Percentiles rank a stretch among this genome's conserved stretches.
Conservation (phyloP, 306 rosid genomes). For the Mimosa pudica region DNA sequence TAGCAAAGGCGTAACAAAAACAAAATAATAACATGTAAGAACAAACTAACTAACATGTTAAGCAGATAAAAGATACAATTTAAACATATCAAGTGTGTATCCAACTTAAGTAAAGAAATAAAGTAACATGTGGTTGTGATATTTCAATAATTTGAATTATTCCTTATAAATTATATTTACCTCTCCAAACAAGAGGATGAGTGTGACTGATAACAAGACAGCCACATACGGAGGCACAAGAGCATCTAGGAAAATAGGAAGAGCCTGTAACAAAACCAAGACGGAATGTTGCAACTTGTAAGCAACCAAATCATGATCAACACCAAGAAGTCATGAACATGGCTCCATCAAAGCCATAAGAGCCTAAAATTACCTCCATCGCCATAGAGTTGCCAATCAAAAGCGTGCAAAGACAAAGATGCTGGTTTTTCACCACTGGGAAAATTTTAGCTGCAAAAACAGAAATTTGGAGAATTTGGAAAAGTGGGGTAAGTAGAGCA, state of each 20-base stretch:
- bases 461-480: conserved; percentile 7
- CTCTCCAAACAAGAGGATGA: conserved; percentile 95
- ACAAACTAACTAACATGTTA: background rate
- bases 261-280: conserved; percentile 53
- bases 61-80: background rate
- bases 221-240: conserved; percentile 94
- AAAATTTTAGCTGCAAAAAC: conserved; percentile 76
- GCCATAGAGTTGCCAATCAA: conserved; percentile 92
- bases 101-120: background rate
- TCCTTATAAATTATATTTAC: conserved; percentile 41
- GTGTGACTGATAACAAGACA: conserved; percentile 75
- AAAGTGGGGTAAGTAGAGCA: background rate
- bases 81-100: background rate
- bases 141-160: background rate
- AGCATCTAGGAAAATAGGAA: conserved; percentile 87
- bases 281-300: background rate
- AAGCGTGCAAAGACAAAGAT: conserved; percentile 92
- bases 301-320: conserved; percentile 20
- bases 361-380: conserved; percentile 69
- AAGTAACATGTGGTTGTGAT: background rate
- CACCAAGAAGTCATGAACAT: background rate
- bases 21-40: background rate
- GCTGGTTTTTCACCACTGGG: conserved; percentile 98
- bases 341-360: conserved; percentile 15
- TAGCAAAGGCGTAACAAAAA: background rate